Evolutionary conservation across 495 filamentous ascomycete species (phyloP).

Genomic region (Barbatosphaeria neglecta): DNA sequence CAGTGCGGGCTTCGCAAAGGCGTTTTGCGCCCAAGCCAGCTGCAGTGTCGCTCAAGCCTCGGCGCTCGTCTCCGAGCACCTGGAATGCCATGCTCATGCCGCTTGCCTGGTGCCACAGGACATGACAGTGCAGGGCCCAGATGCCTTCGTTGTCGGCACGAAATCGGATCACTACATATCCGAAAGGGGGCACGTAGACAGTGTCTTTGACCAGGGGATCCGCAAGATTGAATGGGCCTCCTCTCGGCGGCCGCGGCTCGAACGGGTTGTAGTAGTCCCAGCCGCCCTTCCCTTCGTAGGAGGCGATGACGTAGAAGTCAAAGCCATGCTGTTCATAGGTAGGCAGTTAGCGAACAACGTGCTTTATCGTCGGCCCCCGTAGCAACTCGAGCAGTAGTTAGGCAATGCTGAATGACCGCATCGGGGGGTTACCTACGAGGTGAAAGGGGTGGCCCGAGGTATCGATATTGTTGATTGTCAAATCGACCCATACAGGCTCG

Average conservation of each 20-base stretch:
- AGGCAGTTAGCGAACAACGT: too few species aligned
- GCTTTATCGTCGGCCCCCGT: too few species aligned
- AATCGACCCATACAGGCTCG: slow-evolving; percentile 28
- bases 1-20: too few species aligned
- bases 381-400: too few species aligned
- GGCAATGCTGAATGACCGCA: not conserved
- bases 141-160: slow-evolving; percentile 18
- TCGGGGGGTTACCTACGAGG: slow-evolving; percentile 15
- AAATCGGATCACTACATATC: slow-evolving; percentile 19
- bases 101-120: slow-evolving; percentile 13
- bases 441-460: slow-evolving; percentile 41
- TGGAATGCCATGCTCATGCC: slow-evolving; percentile 3
- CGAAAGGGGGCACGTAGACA: slow-evolving; percentile 14
- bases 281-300: slow-evolving; percentile 6
- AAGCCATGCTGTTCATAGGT: slow-evolving; percentile 16
- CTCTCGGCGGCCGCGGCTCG: slow-evolving; percentile 1
- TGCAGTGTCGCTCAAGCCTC: not conserved
- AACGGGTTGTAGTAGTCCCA: slow-evolving; percentile 8
- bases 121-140: slow-evolving; percentile 23
- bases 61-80: slow-evolving; percentile 2
- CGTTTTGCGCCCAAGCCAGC: too few species aligned
- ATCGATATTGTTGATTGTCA: slow-evolving; percentile 43
- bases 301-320: slow-evolving; percentile 14
- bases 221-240: slow-evolving; percentile 4
- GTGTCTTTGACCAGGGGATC: slow-evolving; percentile 7